Percentiles rank a stretch among this genome's conserved stretches.
Conservation (phyloP, 768 basidiomycete species). For the Macrocybe gigantea region DNA sequence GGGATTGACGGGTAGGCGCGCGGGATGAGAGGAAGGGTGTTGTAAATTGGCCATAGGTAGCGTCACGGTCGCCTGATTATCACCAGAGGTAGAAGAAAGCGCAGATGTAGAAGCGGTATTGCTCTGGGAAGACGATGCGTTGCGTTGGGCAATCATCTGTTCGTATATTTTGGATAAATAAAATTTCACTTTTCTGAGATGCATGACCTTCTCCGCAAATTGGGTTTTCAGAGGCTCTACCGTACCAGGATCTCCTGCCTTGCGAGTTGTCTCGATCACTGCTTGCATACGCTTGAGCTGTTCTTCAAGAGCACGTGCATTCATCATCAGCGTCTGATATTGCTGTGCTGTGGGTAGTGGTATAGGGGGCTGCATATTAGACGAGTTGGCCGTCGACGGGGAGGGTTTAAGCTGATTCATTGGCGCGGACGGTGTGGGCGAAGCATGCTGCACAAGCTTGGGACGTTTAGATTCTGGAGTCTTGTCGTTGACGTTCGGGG, state of each 20-base stretch:
- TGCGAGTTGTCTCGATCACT: constrained; percentile 7
- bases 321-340: background rate
- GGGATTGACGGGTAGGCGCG: constrained; percentile 5
- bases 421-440: background rate
- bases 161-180: background rate
- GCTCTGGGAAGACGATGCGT: no score
- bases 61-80: no score
- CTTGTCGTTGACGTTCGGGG: constrained; percentile 18
- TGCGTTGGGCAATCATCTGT: background rate
- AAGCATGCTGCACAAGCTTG: constrained; percentile 21
- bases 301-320: constrained; percentile 1
- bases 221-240: constrained; percentile 9
- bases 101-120: no score
- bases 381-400: background rate
- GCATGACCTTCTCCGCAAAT: constrained; percentile 3
- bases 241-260: constrained; percentile 1
- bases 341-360: background rate
- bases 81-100: no score
- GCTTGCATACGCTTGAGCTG: constrained; percentile 3
- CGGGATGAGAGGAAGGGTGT: constrained; percentile 4
- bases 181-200: constrained; percentile 7
- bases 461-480: constrained; percentile 44
- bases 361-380: background rate
- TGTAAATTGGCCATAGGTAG: constrained; percentile 3
- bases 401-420: background rate